Percentiles rank a stretch among this genome's conserved stretches.
These are phyloP conservation scores for Prunus armeniaca DNA, from an alignment of 306 rosid species.

Conservation along the genomic window DNA sequence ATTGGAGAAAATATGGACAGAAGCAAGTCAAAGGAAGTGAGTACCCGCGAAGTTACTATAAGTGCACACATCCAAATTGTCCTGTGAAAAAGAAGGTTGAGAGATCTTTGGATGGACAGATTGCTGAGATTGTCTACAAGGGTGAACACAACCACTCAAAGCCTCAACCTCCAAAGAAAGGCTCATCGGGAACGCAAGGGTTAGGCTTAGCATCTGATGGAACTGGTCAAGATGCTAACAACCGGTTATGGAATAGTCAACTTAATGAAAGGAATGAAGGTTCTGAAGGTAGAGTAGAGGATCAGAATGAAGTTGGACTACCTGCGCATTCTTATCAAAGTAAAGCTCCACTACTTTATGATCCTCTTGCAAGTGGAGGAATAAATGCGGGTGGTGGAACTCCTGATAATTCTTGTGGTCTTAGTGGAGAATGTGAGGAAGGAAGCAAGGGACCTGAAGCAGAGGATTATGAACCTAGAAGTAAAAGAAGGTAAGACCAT, in stretches of 20 bases:
- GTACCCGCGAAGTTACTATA: slow-evolving; percentile 86
- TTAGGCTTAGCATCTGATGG: slow-evolving; percentile 47
- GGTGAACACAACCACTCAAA: slow-evolving; percentile 92
- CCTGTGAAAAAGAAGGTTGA: slow-evolving; percentile 96
- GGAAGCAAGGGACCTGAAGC: slow-evolving; percentile 58
- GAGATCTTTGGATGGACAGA: slow-evolving; percentile 84
- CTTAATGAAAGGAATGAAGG: slow-evolving; percentile 49
- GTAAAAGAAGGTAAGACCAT: slow-evolving; percentile 60
- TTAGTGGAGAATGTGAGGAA: slow-evolving; percentile 68
- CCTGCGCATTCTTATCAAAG: slow-evolving; percentile 34
- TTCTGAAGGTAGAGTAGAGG: slow-evolving; percentile 49
- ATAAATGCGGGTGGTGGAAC: slow-evolving; percentile 36
- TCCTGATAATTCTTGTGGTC: slow-evolving; percentile 57
- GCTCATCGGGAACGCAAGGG: slow-evolving; percentile 53
- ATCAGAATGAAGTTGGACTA: slow-evolving; percentile 40
- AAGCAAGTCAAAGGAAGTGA: slow-evolving; percentile 98
- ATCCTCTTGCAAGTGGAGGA: slow-evolving; percentile 32
- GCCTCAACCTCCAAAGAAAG: slow-evolving; percentile 73
- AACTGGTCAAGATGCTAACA: slow-evolving; percentile 45
- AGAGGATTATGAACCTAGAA: slow-evolving; percentile 53
- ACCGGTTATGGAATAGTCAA: slow-evolving; percentile 30
- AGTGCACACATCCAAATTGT: slow-evolving; percentile 90
- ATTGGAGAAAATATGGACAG: slow-evolving; percentile 98
- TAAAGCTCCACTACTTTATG: slow-evolving; percentile 33
- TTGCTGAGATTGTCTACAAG: slow-evolving; percentile 91